Evolutionary conservation across 192 early-diverging fungal species (phyloP).

Genomic region (Funneliformis mosseae): DNA sequence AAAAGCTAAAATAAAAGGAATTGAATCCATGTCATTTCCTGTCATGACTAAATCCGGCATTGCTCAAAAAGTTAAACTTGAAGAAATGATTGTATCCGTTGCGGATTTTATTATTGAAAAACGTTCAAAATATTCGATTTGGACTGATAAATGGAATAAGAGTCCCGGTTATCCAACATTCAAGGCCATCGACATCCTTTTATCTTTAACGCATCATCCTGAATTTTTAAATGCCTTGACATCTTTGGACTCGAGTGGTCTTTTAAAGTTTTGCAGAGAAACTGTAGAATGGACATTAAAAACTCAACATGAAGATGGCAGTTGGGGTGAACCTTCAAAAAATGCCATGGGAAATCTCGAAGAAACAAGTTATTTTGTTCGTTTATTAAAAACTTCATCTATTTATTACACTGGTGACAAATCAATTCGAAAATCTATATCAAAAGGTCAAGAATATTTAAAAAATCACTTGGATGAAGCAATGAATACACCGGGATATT

Average conservation of each 20-base stretch:
- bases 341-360: not conserved
- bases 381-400: not conserved
- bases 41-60: not conserved
- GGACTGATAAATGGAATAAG: conserved; percentile 21
- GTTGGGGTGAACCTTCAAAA: conserved; percentile 24
- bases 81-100: not conserved
- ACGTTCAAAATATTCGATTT: not conserved
- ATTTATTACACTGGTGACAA: not conserved
- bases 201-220: not conserved
- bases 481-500: not conserved
- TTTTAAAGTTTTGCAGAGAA: conserved; percentile 1
- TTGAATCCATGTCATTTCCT: not conserved
- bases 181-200: not conserved
- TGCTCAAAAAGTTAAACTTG: not conserved
- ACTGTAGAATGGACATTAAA: conserved; percentile 11
- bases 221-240: not conserved
- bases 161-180: conserved; percentile 4
- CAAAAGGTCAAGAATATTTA: not conserved
- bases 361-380: conserved; percentile 26
- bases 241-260: not conserved
- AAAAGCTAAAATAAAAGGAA: not conserved
- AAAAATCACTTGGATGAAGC: conserved; percentile 16
- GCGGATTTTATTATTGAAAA: not conserved
- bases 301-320: conserved; percentile 25
- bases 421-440: not conserved